Percentiles rank a stretch among this genome's conserved stretches.
Conservation (phyloP, 1,284 basidiomycete genomes). For the Hypsizygus ulmarius region DNA sequence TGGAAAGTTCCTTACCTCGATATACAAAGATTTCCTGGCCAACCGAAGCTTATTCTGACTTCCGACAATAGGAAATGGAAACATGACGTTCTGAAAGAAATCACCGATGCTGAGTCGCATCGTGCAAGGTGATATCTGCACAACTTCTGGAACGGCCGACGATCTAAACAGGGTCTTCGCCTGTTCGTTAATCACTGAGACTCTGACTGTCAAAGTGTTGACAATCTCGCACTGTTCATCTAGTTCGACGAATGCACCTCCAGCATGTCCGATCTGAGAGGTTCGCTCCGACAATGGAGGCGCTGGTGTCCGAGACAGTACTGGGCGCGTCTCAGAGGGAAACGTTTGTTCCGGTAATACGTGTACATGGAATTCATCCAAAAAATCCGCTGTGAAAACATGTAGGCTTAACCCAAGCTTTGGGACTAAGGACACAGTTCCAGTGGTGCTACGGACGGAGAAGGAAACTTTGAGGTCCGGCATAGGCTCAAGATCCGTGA, state of each 20-base stretch:
- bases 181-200: conserved; percentile 24
- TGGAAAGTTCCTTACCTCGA: conserved; percentile 26
- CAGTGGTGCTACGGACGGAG: conserved; percentile 27
- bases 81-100: conserved; percentile 27
- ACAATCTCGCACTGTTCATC: conserved; percentile 32
- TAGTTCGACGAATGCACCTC: conserved; percentile 24
- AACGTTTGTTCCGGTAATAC: conserved; percentile 14
- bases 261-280: conserved; percentile 17
- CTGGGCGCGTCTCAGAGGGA: background rate
- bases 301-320: no score
- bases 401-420: conserved; percentile 28
- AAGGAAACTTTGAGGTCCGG: conserved; percentile 25
- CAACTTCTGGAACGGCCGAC: conserved; percentile 19
- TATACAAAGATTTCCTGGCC: conserved; percentile 30
- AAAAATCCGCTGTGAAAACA: conserved; percentile 29
- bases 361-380: conserved; percentile 31
- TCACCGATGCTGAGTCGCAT: conserved; percentile 29
- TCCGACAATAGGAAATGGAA: conserved; percentile 34
- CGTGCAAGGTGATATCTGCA: conserved; percentile 33
- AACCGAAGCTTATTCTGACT: conserved; percentile 25
- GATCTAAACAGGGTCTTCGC: conserved; percentile 23
- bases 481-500: conserved; percentile 26
- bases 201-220: conserved; percentile 21
- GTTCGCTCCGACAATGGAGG: no score
- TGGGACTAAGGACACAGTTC: conserved; percentile 6